Conservation (phyloP, 176 grass and related monocot genomes). For the Ensete glaucum region DNA sequence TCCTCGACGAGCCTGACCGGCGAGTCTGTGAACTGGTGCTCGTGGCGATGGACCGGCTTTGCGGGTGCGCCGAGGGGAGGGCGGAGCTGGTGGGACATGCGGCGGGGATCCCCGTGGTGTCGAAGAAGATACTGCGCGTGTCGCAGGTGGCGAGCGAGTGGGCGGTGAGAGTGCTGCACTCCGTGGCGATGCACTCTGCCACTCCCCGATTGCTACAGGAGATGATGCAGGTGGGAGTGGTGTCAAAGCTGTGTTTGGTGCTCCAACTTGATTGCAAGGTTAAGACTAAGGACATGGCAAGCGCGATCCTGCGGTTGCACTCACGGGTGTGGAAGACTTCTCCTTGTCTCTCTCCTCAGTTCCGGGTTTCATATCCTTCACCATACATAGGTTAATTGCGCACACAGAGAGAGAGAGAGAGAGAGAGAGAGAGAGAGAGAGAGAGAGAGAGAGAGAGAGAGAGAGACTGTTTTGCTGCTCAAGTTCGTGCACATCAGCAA, state of each 20-base stretch:
- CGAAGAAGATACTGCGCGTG: slow-evolving; percentile 5
- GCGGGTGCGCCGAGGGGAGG: slow-evolving; percentile 11
- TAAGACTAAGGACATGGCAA: slow-evolving; percentile 6
- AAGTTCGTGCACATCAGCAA: too few relatives aligned
- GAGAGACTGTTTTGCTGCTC: too few relatives aligned
- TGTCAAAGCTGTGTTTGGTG: slow-evolving; percentile 14
- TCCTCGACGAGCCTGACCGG: background rate
- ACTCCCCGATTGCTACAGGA: slow-evolving; percentile 1
- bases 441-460: too few relatives aligned
- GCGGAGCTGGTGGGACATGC: slow-evolving; percentile 4
- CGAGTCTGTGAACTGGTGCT: background rate
- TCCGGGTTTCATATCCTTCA: slow-evolving; percentile 11
- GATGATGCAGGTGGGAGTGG: slow-evolving; percentile 13
- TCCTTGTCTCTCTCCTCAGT: slow-evolving; percentile 7
- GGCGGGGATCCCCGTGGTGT: background rate
- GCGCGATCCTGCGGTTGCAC: slow-evolving; percentile 11
- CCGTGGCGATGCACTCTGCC: slow-evolving; percentile 1
- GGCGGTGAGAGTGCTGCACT: slow-evolving; percentile 6
- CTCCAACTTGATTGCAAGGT: background rate
- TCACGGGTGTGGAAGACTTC: background rate
- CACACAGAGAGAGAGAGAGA: too few relatives aligned
- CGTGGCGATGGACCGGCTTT: slow-evolving; percentile 1
- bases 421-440: too few relatives aligned
- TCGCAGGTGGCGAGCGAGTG: slow-evolving; percentile 7
- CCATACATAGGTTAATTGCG: too few relatives aligned